Base-by-base conservation (phyloP, 2,329 filamentous ascomycete species). In the Rutstroemia sp. region DNA sequence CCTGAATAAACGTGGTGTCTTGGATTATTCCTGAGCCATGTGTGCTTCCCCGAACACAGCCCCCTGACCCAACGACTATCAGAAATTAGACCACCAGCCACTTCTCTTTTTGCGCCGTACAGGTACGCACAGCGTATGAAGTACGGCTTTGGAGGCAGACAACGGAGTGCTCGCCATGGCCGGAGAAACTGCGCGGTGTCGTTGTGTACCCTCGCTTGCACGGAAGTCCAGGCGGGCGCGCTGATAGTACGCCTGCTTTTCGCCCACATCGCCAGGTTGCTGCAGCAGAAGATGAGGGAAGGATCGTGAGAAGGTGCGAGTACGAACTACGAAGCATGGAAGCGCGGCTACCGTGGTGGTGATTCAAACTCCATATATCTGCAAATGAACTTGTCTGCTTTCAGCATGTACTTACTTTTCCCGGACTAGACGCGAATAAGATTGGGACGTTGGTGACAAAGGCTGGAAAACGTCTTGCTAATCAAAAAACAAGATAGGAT, bases 1-100 rank as follows among this genome's bases (percentile, higher is more conserved):
- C 45, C 38, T 59, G 52, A 39, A 56, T 30, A 54, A 60, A 63
- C 61, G 60, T 63, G 61, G 59, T 45, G 57, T 60, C 51, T 48
- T 59, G 54, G 60, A 60, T 58, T 53, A 45, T 47, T 54, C 10
- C 23, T 59, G 54, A 51, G 21, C 59, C 55, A 60, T 58, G 48
- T 34, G 44, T 38, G 30, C 51, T 54, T 54, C 51, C 45, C 45
- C 46, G n/a, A 55, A 50, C 41, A 23, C 46, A n/a, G n/a, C 16
- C 6, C 38, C 46, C 52, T 49, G 41, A 45, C 30, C 41, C 38
- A 47, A 46, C 51, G 51, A 48, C n/a, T 54, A 53, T 17, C 12
- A 19, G 5, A 42, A 21, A 17, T 12, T 17, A 44, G 17, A 44
- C 12, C 41, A 23, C 41, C 17, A 44, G 41, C 41, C 41, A 44